phyloP scores from a whole-genome alignment of 2,329 filamentous ascomycete genomes.

The Cytospora schulzeri region DNA sequence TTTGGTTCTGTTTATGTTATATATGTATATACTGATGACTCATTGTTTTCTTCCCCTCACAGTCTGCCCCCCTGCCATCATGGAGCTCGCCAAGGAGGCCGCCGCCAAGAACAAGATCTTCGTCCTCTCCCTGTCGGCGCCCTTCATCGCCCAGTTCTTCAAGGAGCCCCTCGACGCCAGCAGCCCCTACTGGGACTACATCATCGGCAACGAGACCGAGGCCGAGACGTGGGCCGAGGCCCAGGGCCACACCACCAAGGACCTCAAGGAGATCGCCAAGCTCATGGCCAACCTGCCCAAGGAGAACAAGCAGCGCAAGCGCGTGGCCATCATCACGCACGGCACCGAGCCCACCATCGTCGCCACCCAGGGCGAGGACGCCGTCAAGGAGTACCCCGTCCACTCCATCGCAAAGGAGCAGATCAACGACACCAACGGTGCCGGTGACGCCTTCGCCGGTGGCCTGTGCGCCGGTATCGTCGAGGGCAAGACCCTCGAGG shows the following conservation, averaged over 20 bases:
- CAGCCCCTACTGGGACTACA: slow-evolving; percentile 89
- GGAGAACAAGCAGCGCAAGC: slow-evolving; percentile 82
- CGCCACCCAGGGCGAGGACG: slow-evolving; percentile 70
- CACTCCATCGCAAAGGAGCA: slow-evolving; percentile 73
- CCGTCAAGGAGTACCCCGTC: slow-evolving; percentile 77
- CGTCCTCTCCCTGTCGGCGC: slow-evolving; percentile 87
- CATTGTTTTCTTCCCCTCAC: slow-evolving; percentile 4
- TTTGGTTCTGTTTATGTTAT: neutral
- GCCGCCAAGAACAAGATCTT: slow-evolving; percentile 88
- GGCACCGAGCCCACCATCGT: slow-evolving; percentile 89
- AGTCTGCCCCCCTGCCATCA: slow-evolving; percentile 87
- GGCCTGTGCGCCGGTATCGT: slow-evolving; percentile 90
- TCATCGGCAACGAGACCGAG: slow-evolving; percentile 97
- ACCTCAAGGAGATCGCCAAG: slow-evolving; percentile 83
- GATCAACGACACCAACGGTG: slow-evolving; percentile 96
- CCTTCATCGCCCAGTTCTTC: slow-evolving; percentile 97
- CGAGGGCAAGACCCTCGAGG: slow-evolving; percentile 77
- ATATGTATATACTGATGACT: neutral
- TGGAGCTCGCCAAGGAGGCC: slow-evolving; percentile 88
- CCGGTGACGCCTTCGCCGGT: slow-evolving; percentile 94
- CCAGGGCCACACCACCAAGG: slow-evolving; percentile 72
- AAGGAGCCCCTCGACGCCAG: slow-evolving; percentile 89
- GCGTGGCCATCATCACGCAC: slow-evolving; percentile 91
- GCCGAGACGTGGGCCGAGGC: slow-evolving; percentile 83
- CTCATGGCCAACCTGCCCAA: slow-evolving; percentile 86